Percentiles rank a stretch among this genome's conserved stretches.
These are phyloP conservation scores for Platismatia glauca DNA, from an alignment of 495 filamentous ascomycete species.

Conservation along the genomic window DNA sequence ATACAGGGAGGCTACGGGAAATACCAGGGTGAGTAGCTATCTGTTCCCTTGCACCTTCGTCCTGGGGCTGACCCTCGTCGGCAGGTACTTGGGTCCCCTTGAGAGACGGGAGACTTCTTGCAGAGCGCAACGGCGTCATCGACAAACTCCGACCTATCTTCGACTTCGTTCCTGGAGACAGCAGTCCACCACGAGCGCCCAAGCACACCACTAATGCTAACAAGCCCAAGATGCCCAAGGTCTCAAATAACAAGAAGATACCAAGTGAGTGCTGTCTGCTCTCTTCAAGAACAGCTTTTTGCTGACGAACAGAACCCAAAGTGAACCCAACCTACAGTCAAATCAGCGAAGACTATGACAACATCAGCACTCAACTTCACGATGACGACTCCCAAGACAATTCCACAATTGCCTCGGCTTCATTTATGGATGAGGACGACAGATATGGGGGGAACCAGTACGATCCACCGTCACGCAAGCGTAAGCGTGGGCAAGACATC, in stretches of 20 bases:
- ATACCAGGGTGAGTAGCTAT: slow-evolving; percentile 64
- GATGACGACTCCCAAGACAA: slow-evolving; percentile 80
- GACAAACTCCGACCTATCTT: slow-evolving; percentile 79
- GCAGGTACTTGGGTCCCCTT: slow-evolving; percentile 94
- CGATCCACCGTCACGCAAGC: slow-evolving; percentile 60
- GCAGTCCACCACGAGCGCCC: slow-evolving; percentile 86
- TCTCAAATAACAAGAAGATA: slow-evolving; percentile 31
- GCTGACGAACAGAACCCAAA: slow-evolving; percentile 23
- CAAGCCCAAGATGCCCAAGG: slow-evolving; percentile 58
- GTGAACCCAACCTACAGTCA: slow-evolving; percentile 14
- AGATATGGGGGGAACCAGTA: slow-evolving; percentile 54
- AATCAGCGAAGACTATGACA: slow-evolving; percentile 48
- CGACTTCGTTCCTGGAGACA: slow-evolving; percentile 74
- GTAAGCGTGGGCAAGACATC: slow-evolving; percentile 54
- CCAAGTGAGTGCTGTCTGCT: slow-evolving; percentile 26
- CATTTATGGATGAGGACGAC: slow-evolving; percentile 74
- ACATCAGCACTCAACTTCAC: slow-evolving; percentile 47
- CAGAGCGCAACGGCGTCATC: slow-evolving; percentile 74
- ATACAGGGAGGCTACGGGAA: slow-evolving; percentile 97
- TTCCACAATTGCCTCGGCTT: slow-evolving; percentile 66
- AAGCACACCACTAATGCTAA: slow-evolving; percentile 70
- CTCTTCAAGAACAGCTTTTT: neutral
- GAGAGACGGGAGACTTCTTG: slow-evolving; percentile 67
- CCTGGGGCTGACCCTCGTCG: neutral
- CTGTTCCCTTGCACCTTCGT: neutral